A percentile compares a stretch with the other conserved stretches of the same genome.
Conservation (phyloP, 2,329 filamentous ascomycete species). For the Phyllosticta paracitricarpa region DNA sequence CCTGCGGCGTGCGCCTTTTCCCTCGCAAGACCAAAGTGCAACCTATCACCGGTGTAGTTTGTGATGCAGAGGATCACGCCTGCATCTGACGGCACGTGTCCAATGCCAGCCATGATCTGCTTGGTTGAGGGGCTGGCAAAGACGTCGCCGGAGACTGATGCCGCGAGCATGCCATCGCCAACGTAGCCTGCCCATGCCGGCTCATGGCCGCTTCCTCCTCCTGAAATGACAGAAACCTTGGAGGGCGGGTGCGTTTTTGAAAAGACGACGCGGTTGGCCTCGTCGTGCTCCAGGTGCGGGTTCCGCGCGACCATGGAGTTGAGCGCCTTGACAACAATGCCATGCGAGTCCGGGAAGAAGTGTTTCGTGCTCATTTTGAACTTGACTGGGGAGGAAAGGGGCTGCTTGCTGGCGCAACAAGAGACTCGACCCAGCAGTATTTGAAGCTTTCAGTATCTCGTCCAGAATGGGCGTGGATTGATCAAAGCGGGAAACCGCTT, state of each 20-base stretch:
- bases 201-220: constrained; percentile 40
- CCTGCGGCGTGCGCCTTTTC: constrained; percentile 37
- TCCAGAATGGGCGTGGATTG: background rate
- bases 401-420: background rate
- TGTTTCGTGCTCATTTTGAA: constrained; percentile 42
- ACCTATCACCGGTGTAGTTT: constrained; percentile 41
- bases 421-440: background rate
- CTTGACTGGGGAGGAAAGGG: no score
- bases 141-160: constrained; percentile 39
- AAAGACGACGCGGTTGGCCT: constrained; percentile 39
- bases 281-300: constrained; percentile 33
- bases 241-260: constrained; percentile 33
- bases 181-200: constrained; percentile 41
- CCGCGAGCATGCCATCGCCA: constrained; percentile 38
- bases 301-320: constrained; percentile 39
- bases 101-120: constrained; percentile 40
- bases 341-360: constrained; percentile 42
- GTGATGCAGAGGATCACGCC: constrained; percentile 41
- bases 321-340: constrained; percentile 40
- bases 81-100: constrained; percentile 35
- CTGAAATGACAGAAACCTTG: constrained; percentile 38
- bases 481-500: background rate
- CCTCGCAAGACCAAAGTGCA: constrained; percentile 40
- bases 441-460: background rate
- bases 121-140: constrained; percentile 40